Base-by-base conservation (phyloP, 345 rosid genomes). In the Acer saccharum region DNA sequence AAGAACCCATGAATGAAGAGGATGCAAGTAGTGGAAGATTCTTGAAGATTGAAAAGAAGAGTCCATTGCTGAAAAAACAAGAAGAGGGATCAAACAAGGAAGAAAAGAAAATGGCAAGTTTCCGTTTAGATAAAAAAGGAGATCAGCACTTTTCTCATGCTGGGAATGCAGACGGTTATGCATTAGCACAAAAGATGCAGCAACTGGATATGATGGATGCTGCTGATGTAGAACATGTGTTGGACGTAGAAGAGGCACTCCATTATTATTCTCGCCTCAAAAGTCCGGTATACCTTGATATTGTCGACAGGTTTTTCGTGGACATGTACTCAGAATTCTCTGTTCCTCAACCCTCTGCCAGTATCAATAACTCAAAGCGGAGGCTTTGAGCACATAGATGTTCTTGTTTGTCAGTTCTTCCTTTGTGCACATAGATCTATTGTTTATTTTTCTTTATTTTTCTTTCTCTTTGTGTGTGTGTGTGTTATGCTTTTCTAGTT, bases 231-330 rank as follows among this genome's bases (percentile, higher is more conserved):
- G 99, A 96, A 50, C 95, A 92, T 52, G 90, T 86, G 6, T 52
- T 89, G 83, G 99, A 94, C 79, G 84, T 94, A 10, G 90, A 89
- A 77, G 99, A 96, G 75, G 98, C 98, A 9, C 84, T 96, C 50
- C 89, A 93, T 63, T 93, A 93, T 77, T 93, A 95, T 73, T 90
- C 96, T 27, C 84, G 90, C 68, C 94, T 93, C 66, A 87, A 78
- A 83, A 93, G 99, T 71, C 98, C 99, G 0, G 93, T 87, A 2
- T 93, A 95, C 71, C 88, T 90, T 48, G 97, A 87, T 79, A 90
- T 95, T 65, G 99, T 92, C 29, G 94, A 93, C 86, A 85, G 79
- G 76, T 96, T 96, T 87, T 93, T 95, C 85, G 84, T 81, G 41
- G 93, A 91, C 62, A 90, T 94, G 94, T 88, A 89, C 79, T 77